A percentile compares a stretch with the other conserved stretches of the same genome.
Evolutionary conservation across 1,139 yeast genomes (phyloP).

Genomic region (Protomyces inouyei): DNA sequence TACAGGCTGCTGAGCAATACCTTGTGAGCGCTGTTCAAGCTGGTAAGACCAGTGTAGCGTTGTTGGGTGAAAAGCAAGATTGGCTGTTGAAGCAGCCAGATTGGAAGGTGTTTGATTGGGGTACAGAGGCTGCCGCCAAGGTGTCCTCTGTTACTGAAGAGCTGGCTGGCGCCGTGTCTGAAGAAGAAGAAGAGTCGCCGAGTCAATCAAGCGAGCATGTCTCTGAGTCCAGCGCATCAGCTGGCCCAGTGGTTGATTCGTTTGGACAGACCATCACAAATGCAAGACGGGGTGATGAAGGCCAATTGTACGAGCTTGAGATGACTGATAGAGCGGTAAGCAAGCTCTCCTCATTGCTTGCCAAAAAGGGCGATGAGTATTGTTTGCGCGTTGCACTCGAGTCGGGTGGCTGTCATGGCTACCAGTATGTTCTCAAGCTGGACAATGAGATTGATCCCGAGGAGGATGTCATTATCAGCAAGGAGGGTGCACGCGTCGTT

Average conservation of each 20-base stretch:
- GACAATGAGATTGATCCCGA: slow-evolving; percentile 44
- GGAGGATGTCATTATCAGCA: slow-evolving; percentile 51
- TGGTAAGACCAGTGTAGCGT: slow-evolving; percentile 28
- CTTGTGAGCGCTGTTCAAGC: slow-evolving; percentile 39
- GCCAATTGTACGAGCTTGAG: background rate
- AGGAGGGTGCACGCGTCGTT: slow-evolving; percentile 64
- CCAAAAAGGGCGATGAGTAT: slow-evolving; percentile 42
- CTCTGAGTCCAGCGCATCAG: background rate
- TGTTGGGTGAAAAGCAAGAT: slow-evolving; percentile 31
- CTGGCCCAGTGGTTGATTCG: background rate
- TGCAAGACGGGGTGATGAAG: slow-evolving; percentile 10
- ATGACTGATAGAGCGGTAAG: slow-evolving; percentile 9
- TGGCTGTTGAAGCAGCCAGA: slow-evolving; percentile 27
- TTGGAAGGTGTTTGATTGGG: slow-evolving; percentile 30
- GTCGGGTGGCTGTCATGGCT: slow-evolving; percentile 98
- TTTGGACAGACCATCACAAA: slow-evolving; percentile 1
- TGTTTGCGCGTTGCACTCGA: slow-evolving; percentile 78
- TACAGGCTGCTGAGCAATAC: slow-evolving; percentile 59
- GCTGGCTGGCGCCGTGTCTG: background rate
- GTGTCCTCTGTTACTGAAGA: background rate
- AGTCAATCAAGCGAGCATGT: background rate
- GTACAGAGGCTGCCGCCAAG: slow-evolving; percentile 6
- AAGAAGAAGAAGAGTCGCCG: background rate
- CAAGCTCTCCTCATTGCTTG: slow-evolving; percentile 4
- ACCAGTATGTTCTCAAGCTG: slow-evolving; percentile 74